Evolutionary conservation across 192 early-diverging fungal species (phyloP), one percentile per base, ranked within the genome.

Genomic region (Pilobolus umbonatus): DNA sequence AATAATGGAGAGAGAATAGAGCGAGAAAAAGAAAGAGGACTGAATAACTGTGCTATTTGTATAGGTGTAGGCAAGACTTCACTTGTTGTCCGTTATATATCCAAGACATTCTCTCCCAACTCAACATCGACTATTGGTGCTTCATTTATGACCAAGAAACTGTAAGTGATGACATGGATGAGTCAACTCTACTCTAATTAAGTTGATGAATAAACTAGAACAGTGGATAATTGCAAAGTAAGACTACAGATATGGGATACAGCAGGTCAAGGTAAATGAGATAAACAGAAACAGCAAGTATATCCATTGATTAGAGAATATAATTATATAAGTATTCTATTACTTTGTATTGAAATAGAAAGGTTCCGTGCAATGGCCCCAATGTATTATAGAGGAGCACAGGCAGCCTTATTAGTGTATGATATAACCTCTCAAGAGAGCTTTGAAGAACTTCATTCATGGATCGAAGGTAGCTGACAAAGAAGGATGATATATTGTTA

Each of bases 231-330:
- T 48, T 89, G 85, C 70, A 86, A 85, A 72, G 84, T 85, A 65
- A 71, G 85, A 43, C 77, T 89, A 30, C 87, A 89, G 69, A 86
- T 89, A 49, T 89, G 87, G 95, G 95, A 98, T 68, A 96, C 94
- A 9, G 90, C 94, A 11, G 94, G 93, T 0, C 78, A 84, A 69
- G 83, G 83, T 58, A 75, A 59, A 36, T 11, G 5, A 55, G 35
- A 55, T 19, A 28, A 11, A 55, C 8, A 40, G 11, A 55, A 15
- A 21, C 3, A 21, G 17, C 11, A 29, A 26, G 39, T 14, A 38
- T 15, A 36, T 25, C 8, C 17, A 19, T 39, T 8, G 22, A 24
- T 2, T 15, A 25, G 17, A 38, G 34, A 39, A 40, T 31, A 42
- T 42, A 51, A 56, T 9, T 59, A 14, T 34, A 42, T 38, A 42